These are phyloP conservation scores for Fomitiporia mediterranea DNA, from an alignment of 1,284 basidiomycete genomes.

Conservation along the genomic window DNA sequence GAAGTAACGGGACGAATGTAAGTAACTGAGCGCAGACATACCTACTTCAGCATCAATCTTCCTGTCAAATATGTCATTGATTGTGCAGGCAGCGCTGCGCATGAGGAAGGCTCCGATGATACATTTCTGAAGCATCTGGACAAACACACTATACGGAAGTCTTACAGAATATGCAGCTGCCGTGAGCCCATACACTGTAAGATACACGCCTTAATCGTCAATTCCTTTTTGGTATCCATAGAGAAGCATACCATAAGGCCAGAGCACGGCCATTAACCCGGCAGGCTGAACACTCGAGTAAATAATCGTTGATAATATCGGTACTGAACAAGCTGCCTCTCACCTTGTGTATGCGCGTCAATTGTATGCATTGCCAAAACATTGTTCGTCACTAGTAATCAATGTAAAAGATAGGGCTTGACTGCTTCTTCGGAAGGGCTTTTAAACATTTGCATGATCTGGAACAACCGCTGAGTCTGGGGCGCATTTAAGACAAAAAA, in stretches of 20 bases:
- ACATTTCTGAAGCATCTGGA: background rate
- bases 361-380: no score
- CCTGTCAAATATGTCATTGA: constrained; percentile 39
- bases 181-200: background rate
- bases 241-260: background rate
- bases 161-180: background rate
- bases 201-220: background rate
- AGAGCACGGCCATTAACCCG: background rate
- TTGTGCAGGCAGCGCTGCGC: constrained; percentile 30
- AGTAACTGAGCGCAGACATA: constrained; percentile 9
- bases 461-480: no score
- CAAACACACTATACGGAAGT: background rate
- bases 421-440: no score
- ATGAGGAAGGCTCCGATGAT: background rate
- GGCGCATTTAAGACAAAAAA: no score
- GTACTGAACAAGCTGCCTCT: background rate
- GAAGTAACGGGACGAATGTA: no score
- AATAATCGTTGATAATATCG: background rate
- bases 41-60: constrained; percentile 36
- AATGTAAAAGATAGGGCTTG: no score
- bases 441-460: no score
- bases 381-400: no score
- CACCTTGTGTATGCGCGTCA: constrained; percentile 17
- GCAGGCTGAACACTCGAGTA: background rate
- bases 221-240: background rate